Evolutionary conservation across 768 basidiomycete species (phyloP).

Genomic region (Kwoniella botswanensis): DNA sequence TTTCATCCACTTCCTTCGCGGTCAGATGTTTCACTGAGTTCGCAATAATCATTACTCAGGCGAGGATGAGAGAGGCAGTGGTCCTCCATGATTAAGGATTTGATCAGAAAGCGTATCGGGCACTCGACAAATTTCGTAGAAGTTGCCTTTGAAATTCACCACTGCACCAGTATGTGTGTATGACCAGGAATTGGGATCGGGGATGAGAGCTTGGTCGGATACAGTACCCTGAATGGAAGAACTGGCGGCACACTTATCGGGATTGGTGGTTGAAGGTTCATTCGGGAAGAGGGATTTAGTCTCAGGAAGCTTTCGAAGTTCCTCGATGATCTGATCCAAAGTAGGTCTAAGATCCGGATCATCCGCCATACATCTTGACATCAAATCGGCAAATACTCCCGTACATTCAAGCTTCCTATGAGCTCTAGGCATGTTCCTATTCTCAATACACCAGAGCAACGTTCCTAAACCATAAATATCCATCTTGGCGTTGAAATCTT

Average conservation of each 20-base stretch:
- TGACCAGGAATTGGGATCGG: too few species aligned
- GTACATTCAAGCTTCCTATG: not conserved
- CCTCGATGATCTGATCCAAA: not conserved
- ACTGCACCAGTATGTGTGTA: not conserved
- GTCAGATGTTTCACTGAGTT: not conserved
- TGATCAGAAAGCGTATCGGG: not conserved
- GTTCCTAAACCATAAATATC: conserved; percentile 5
- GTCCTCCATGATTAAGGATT: not conserved
- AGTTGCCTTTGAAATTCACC: not conserved
- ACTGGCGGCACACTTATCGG: too few species aligned
- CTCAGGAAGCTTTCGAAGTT: not conserved
- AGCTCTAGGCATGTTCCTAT: conserved; percentile 4
- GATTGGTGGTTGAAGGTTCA: too few species aligned
- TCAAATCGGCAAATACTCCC: not conserved
- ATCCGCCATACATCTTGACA: not conserved
- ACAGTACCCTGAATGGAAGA: too few species aligned
- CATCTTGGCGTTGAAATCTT: not conserved
- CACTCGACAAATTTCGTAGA: not conserved
- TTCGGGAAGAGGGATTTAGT: too few species aligned
- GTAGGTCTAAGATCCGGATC: not conserved
- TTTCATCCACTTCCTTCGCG: not conserved
- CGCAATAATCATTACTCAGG: not conserved
- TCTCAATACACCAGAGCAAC: not conserved
- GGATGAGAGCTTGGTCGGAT: too few species aligned
- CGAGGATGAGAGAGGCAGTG: not conserved